Percentiles rank a stretch among this genome's conserved stretches.
These are phyloP conservation scores for Blastobotrys persicus DNA, from an alignment of 1,139 yeast genomes.

Conservation along the genomic window DNA sequence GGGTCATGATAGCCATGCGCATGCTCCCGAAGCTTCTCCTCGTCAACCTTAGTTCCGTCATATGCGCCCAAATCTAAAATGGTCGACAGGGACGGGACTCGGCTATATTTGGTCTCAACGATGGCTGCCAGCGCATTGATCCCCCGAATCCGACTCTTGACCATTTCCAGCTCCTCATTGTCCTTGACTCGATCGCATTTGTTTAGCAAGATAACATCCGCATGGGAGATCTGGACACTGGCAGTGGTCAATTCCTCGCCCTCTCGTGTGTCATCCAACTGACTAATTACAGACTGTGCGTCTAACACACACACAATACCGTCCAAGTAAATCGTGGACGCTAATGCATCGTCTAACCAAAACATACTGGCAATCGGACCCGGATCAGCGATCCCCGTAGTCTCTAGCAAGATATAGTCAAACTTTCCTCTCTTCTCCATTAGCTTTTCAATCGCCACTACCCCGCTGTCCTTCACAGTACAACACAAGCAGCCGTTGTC, in stretches of 20 bases:
- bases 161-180: constrained; percentile 28
- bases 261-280: constrained; percentile 65
- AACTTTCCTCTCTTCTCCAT: constrained; percentile 71
- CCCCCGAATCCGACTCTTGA: constrained; percentile 44
- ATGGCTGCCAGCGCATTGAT: constrained; percentile 73
- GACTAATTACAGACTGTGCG: constrained; percentile 60
- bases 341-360: constrained; percentile 90
- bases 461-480: constrained; percentile 92
- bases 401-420: constrained; percentile 86
- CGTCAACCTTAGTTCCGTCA: constrained; percentile 39
- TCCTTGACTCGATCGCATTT: constrained; percentile 57
- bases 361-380: constrained; percentile 95
- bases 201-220: constrained; percentile 76
- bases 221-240: constrained; percentile 84
- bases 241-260: constrained; percentile 68
- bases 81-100: constrained; percentile 53
- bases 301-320: constrained; percentile 94
- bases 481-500: constrained; percentile 98
- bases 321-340: constrained; percentile 82
- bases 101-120: constrained; percentile 67
- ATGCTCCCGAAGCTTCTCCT: constrained; percentile 36
- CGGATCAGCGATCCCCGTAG: constrained; percentile 98
- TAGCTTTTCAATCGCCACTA: constrained; percentile 85
- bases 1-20: constrained; percentile 30
- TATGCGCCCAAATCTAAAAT: constrained; percentile 82